phyloP scores from a whole-genome alignment of 768 basidiomycete species.

The Leccinum truebloodii region DNA sequence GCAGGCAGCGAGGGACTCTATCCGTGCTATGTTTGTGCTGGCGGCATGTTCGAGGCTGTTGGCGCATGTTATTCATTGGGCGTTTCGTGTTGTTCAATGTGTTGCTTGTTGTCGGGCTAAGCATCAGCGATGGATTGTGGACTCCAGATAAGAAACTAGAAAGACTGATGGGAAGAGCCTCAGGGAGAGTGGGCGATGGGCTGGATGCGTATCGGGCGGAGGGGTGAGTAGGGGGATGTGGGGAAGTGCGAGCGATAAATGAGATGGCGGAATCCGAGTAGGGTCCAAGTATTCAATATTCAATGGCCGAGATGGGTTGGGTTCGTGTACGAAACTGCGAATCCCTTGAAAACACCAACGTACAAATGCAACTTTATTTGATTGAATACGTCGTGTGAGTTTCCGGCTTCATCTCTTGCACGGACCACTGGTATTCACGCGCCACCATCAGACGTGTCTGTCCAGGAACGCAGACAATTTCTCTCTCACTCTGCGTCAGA shows the following conservation, averaged over 20 bases:
- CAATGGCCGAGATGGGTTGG: neutral
- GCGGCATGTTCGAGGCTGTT: conserved; percentile 40
- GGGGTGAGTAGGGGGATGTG: neutral
- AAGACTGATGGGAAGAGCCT: conserved; percentile 31
- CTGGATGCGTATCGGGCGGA: neutral
- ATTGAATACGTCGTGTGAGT: neutral
- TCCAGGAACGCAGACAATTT: neutral
- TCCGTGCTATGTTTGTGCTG: conserved; percentile 54
- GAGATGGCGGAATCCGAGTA: neutral
- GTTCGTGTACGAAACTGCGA: neutral
- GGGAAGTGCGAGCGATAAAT: neutral
- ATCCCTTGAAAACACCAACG: neutral
- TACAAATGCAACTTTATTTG: neutral
- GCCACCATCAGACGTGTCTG: neutral
- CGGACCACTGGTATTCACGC: neutral
- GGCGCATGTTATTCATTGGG: too few relatives aligned
- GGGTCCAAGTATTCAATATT: neutral
- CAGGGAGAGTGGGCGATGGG: neutral
- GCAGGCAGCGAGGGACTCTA: conserved; percentile 47
- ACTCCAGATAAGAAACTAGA: conserved; percentile 36
- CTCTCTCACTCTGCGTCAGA: neutral
- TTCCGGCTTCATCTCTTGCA: neutral
- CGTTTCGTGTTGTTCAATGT: too few relatives aligned
- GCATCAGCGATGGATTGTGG: conserved; percentile 25
- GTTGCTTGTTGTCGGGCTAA: conserved; percentile 31